phyloP scores from a whole-genome alignment of 2,329 filamentous ascomycete species.

The Knufia petricola region DNA sequence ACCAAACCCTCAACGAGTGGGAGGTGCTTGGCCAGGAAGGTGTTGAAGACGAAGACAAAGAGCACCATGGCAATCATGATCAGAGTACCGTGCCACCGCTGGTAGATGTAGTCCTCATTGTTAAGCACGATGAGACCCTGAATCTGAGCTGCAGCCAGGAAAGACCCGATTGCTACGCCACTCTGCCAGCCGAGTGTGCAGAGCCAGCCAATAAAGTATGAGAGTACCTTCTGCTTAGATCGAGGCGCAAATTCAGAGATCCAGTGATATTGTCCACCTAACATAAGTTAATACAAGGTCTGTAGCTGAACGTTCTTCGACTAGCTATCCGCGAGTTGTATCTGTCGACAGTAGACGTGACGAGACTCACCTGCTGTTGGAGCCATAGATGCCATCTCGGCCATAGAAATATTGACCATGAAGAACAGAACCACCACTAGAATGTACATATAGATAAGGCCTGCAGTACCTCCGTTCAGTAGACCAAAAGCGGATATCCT shows the following conservation, averaged over 20 bases:
- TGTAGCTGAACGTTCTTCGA: no score
- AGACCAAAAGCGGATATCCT: constrained; percentile 17
- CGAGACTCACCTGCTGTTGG: constrained; percentile 24
- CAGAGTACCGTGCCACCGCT: constrained; percentile 37
- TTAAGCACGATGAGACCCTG: constrained; percentile 38
- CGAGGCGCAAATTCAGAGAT: constrained; percentile 22
- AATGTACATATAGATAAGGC: constrained; percentile 28
- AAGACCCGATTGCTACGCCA: constrained; percentile 23
- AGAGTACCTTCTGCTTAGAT: constrained; percentile 11
- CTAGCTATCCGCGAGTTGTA: no score
- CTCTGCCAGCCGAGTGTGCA: constrained; percentile 24
- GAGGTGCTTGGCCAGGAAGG: constrained; percentile 31
- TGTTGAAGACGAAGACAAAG: constrained; percentile 33
- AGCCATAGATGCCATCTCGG: constrained; percentile 26
- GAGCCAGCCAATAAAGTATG: constrained; percentile 23
- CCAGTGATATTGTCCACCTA: constrained; percentile 34
- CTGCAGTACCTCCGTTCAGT: constrained; percentile 27
- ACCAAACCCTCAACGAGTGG: constrained; percentile 33
- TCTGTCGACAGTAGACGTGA: no score
- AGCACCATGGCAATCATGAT: constrained; percentile 31
- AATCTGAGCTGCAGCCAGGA: constrained; percentile 35
- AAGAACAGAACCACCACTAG: constrained; percentile 27
- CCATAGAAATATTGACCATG: constrained; percentile 19
- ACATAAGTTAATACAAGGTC: constrained; percentile 14
- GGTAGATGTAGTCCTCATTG: constrained; percentile 29